These are phyloP conservation scores for Pharnaceum exiguum DNA, from an alignment of 148 eudicot species.

Conservation along the genomic window DNA sequence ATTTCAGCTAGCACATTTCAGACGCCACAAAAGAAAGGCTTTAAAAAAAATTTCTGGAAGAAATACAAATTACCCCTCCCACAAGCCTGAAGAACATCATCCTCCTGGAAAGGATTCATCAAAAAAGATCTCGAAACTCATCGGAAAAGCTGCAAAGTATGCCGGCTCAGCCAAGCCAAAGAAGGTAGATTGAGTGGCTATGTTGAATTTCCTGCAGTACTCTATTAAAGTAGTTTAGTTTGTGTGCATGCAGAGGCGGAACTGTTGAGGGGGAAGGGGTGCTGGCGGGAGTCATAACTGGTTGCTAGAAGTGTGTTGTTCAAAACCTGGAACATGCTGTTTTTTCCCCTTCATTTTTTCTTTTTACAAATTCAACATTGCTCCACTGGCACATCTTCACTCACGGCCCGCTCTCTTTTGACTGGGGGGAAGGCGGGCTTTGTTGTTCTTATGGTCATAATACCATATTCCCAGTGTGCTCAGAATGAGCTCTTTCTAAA, in stretches of 20 bases:
- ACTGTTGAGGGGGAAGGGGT: too few species aligned
- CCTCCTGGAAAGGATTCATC: conserved; percentile 93
- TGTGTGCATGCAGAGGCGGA: too few species aligned
- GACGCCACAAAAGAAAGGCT: conserved; percentile 83
- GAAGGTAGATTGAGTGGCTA: conserved; percentile 38
- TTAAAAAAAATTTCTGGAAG: conserved; percentile 72
- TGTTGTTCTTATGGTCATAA: too few species aligned
- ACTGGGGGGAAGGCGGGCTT: too few species aligned
- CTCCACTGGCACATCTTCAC: too few species aligned
- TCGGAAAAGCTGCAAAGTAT: conserved; percentile 83
- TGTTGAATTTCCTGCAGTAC: background rate
- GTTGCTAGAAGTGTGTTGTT: too few species aligned
- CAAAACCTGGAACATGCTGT: too few species aligned
- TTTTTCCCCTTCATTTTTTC: too few species aligned
- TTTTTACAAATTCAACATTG: too few species aligned
- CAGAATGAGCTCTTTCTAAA: background rate
- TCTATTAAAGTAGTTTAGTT: background rate
- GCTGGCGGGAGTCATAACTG: too few species aligned
- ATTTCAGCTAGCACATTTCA: conserved; percentile 80
- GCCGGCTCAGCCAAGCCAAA: conserved; percentile 81
- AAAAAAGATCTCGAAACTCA: conserved; percentile 70
- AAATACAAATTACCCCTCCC: conserved; percentile 55
- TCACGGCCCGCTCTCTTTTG: too few species aligned
- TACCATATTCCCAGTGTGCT: background rate
- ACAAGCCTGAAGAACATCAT: conserved; percentile 95